phyloP scores from a whole-genome alignment of 805 yeast genomes.

The Ogataea methylovora region DNA sequence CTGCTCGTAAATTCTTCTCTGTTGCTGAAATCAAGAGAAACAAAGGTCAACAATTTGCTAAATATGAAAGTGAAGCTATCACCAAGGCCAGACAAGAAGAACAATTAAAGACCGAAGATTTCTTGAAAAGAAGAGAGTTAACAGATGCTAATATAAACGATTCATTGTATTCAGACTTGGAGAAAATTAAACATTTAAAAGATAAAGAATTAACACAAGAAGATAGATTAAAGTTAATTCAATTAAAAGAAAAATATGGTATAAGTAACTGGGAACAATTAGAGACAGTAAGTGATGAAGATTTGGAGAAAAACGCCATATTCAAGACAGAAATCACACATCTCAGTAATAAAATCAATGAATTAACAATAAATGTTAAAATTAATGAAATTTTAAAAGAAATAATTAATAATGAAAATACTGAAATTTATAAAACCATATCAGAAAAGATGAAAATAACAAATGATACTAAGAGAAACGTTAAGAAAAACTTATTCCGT shows the following conservation, averaged over 20 bases:
- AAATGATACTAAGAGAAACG: slow-evolving; percentile 40
- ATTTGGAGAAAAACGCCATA: slow-evolving; percentile 23
- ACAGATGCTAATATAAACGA: slow-evolving; percentile 10
- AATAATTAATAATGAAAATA: slow-evolving; percentile 20
- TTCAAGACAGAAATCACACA: slow-evolving; percentile 19
- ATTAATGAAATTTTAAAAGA: slow-evolving; percentile 9
- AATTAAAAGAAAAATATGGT: slow-evolving; percentile 26
- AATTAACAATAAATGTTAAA: slow-evolving; percentile 12
- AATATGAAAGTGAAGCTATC: slow-evolving; percentile 69
- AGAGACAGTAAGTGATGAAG: slow-evolving; percentile 11
- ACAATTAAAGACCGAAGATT: slow-evolving; percentile 34
- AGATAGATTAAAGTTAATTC: slow-evolving; percentile 29
- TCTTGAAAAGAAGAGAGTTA: slow-evolving; percentile 40
- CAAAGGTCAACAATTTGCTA: slow-evolving; percentile 87
- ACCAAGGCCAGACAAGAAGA: slow-evolving; percentile 63
- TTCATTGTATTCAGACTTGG: slow-evolving; percentile 24
- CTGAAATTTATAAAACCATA: slow-evolving; percentile 29
- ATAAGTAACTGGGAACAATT: slow-evolving; percentile 14
- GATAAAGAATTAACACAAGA: slow-evolving; percentile 6
- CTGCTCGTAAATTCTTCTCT: slow-evolving; percentile 78
- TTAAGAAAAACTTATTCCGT: slow-evolving; percentile 65
- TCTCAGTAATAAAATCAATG: slow-evolving; percentile 14
- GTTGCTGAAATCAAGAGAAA: slow-evolving; percentile 85
- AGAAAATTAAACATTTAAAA: slow-evolving; percentile 11
- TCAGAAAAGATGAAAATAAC: slow-evolving; percentile 26